Evolutionary conservation across 805 yeast genomes (phyloP).

Genomic region (Candida khao-thaluensis): DNA sequence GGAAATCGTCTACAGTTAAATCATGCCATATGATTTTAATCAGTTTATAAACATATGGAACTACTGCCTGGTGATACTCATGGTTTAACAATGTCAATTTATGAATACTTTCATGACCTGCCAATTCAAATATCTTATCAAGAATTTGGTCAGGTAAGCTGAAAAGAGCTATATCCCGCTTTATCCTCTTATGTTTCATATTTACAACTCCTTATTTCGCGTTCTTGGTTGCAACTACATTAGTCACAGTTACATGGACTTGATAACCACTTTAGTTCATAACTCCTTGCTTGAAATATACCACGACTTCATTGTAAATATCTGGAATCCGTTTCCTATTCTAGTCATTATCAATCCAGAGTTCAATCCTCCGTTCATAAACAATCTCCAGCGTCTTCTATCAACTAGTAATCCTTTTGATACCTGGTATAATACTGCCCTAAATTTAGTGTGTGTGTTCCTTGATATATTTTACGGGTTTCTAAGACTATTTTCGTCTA

Average conservation of each 20-base stretch:
- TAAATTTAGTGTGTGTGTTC: conserved; percentile 9
- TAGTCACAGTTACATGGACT: conserved; percentile 7
- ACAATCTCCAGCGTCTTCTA: conserved; percentile 6
- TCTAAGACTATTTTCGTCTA: conserved; percentile 11
- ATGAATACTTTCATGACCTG: conserved; percentile 7
- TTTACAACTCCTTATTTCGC: neutral
- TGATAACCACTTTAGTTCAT: neutral
- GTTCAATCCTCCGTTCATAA: conserved; percentile 27
- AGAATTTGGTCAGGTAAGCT: conserved; percentile 15
- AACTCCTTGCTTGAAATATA: conserved; percentile 1
- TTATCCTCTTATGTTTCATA: conserved; percentile 2
- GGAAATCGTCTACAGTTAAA: conserved; percentile 9
- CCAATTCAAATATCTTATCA: conserved; percentile 3
- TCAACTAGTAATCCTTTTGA: neutral
- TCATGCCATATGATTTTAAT: conserved; percentile 20
- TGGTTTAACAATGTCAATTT: conserved; percentile 18
- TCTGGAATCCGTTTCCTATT: conserved; percentile 15
- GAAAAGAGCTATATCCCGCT: neutral
- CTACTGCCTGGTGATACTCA: conserved; percentile 19
- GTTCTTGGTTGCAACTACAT: neutral
- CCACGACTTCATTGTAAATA: conserved; percentile 1
- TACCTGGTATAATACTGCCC: neutral
- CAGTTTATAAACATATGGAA: conserved; percentile 13
- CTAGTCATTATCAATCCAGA: conserved; percentile 22
- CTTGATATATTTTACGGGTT: conserved; percentile 16